phyloP scores from a whole-genome alignment of 2,329 filamentous ascomycete genomes.

The Cladosporium austrohemisphaericum region DNA sequence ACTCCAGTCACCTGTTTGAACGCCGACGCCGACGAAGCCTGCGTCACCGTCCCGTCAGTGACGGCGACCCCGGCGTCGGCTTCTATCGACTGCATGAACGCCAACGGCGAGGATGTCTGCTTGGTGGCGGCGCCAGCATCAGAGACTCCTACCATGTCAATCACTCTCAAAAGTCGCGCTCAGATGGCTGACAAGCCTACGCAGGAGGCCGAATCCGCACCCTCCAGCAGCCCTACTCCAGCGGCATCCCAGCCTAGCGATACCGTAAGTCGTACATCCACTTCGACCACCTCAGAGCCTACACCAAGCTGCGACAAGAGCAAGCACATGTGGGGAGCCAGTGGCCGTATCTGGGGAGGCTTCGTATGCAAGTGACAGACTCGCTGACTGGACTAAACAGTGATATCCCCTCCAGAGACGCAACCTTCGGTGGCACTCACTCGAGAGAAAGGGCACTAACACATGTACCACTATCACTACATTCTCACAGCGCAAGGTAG shows the following conservation, averaged over 20 bases:
- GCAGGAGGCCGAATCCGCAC: neutral
- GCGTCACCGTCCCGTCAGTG: too few species aligned
- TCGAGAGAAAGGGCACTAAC: too few species aligned
- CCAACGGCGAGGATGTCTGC: too few species aligned
- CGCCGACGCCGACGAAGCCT: too few species aligned
- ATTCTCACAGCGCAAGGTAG: too few species aligned
- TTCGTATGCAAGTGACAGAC: neutral
- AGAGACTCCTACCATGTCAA: neutral
- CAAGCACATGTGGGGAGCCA: neutral
- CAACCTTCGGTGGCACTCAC: too few species aligned
- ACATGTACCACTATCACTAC: too few species aligned
- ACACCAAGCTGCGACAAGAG: neutral
- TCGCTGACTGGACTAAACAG: neutral
- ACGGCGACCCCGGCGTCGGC: too few species aligned
- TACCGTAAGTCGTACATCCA: neutral
- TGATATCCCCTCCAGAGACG: too few species aligned
- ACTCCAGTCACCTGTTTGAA: too few species aligned
- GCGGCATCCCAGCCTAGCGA: neutral
- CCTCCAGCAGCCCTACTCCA: neutral
- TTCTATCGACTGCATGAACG: too few species aligned
- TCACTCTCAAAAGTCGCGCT: neutral
- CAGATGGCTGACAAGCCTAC: constrained; percentile 6
- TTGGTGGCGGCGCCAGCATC: too few species aligned
- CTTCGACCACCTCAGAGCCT: neutral
- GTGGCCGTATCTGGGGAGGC: neutral